Base-by-base conservation (phyloP, 805 yeast species). In the Dipodascus albidus region DNA sequence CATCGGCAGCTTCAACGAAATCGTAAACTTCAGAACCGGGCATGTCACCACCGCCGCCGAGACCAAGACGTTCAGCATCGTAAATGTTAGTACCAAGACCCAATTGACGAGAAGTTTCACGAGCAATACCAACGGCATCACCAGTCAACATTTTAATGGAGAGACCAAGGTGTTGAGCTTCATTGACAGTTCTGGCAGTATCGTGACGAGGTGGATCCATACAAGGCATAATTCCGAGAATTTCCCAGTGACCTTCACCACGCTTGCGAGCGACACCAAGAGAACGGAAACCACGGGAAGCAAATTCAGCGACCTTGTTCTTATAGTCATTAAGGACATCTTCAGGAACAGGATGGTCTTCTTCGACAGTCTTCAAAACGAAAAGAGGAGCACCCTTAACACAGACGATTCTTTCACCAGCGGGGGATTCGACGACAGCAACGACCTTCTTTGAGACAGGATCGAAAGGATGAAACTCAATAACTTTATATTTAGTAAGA, bases 161-260 rank as follows among this genome's bases (percentile, higher is more conserved):
- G 70, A 89, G 81, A 82, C 96, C 96, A 69, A 89, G 81, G 63
- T 76, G 68, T 77, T 85, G 83, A 65, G 96, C 96, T 77, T 89
- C 96, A 73, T 78, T 73, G 70, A 89, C 93, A 70, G 96, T 89
- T 69, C 82, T 82, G 67, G 95, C 96, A 78, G 96, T 89, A 75
- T 89, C 96, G 76, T 89, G 95, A 82, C 96, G 86, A 76, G 96
- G 96, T 69, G 96, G 96, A 76, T 89, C 96, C 90, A 87, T 85
- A 78, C 96, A 88, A 74, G 96, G 96, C 96, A 89, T 88, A 73
- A 89, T 90, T 73, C 96, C 96, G 69, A 89, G 78, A 65, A 89
- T 88, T 77, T 89, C 96, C 96, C 96, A 89, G 82, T 87, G 95
- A 67, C 95, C 95, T 75, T 87, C 96, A 76, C 95, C 96, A 79